Conservation (phyloP, 495 filamentous ascomycete species). For the Penicillium mononematosum region DNA sequence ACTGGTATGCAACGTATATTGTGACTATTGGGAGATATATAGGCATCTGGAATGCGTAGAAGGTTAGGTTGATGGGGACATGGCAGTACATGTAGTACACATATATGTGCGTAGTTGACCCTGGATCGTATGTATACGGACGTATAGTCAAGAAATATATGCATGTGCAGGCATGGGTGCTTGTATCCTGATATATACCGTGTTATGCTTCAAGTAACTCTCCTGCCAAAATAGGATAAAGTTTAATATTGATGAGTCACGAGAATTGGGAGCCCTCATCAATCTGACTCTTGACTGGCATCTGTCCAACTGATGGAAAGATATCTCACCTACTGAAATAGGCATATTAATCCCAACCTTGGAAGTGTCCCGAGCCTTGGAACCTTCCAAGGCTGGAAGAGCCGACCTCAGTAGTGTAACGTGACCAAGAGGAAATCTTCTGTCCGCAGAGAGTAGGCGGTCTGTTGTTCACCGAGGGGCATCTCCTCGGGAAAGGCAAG, state of each 20-base stretch:
- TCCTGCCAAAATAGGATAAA: not conserved
- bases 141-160: too few relatives aligned
- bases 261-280: not conserved
- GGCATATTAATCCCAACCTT: not conserved
- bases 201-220: not conserved
- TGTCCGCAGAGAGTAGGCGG: conserved; percentile 4
- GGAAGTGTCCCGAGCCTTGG: not conserved
- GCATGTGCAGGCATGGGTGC: not conserved
- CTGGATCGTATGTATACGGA: not conserved
- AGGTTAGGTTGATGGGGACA: not conserved
- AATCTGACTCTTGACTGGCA: not conserved
- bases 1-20: not conserved
- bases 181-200: not conserved
- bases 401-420: too few relatives aligned
- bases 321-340: not conserved
- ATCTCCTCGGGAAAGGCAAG: conserved; percentile 11
- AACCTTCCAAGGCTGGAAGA: too few relatives aligned
- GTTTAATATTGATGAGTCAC: not conserved
- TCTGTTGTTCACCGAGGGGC: conserved; percentile 8
- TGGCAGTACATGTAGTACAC: not conserved
- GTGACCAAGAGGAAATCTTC: too few relatives aligned
- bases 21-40: not conserved
- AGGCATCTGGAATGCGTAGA: not conserved
- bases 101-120: not conserved
- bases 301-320: not conserved